A percentile compares a stretch with the other conserved stretches of the same genome.
Evolutionary conservation across 192 early-diverging fungal species (phyloP).

Genomic region (Coemansia sp.): DNA sequence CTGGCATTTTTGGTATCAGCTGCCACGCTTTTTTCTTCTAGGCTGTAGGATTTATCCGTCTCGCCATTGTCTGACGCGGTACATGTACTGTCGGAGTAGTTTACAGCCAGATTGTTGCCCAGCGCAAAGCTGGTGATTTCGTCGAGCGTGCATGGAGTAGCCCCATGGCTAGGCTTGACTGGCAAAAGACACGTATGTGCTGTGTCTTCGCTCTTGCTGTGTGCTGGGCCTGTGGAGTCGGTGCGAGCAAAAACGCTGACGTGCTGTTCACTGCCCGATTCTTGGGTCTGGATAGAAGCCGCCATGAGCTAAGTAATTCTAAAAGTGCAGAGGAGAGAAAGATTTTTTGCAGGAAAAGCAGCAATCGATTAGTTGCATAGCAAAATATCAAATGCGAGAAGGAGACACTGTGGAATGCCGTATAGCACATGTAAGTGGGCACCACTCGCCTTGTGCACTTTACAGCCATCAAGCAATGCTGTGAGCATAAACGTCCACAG

Average conservation of each 20-base stretch:
- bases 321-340: background rate
- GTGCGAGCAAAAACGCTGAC: background rate
- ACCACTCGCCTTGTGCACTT: too few relatives aligned
- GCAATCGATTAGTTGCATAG: background rate
- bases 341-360: background rate
- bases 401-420: background rate
- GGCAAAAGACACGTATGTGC: background rate
- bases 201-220: background rate
- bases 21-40: background rate
- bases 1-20: background rate
- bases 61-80: constrained; percentile 16
- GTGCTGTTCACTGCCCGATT: background rate
- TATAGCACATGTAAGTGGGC: background rate
- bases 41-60: background rate
- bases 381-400: background rate
- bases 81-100: constrained; percentile 20
- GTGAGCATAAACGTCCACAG: too few relatives aligned
- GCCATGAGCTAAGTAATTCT: background rate
- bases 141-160: background rate
- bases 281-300: background rate
- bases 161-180: background rate
- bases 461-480: too few relatives aligned
- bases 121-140: background rate
- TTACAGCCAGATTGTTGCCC: background rate
- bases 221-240: background rate